Base-by-base conservation (phyloP, 371 early-diverging fungal species). In the Mucor irregularis region DNA sequence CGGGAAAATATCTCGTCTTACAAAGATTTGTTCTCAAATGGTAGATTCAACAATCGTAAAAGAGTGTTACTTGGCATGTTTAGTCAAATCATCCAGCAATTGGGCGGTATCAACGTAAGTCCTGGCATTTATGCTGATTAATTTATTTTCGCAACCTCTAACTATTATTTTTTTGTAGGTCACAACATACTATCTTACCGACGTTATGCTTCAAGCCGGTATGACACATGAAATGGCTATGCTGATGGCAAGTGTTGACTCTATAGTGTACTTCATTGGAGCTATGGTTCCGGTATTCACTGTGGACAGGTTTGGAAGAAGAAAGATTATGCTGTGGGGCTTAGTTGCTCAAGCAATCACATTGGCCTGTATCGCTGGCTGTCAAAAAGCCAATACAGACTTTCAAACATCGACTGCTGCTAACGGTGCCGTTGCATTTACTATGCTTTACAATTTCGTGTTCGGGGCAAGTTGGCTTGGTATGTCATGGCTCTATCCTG, bases 391-490 rank as follows among this genome's bases (percentile, higher is more conserved):
- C 13, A 56, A 53, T 24, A 50, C 44, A 6, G 56, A 60, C 21
- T 47, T 44, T n/a, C 55, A 52, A 33, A 64, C 38, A 38, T 39
- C 38, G 19, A 53, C 51, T 51, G 66, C 51, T 39, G 61, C 55
- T n/a, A 56, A 30, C 17, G 66, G 53, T 25, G 71, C 66, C 4
- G 67, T 68, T 6, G 71, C 69, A 13, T 62, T 73, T 24, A 42
- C 42, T 7, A 71, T 76, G 54, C 54, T 77, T 9, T 77, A 71
- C 44, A 77, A 79, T 58, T 66, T 85, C 49, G 54, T 61, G 49
- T 86, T 85, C 61, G 80, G 83, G 45, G 69, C 80, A 47, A 73
- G 83, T 47, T 86, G 83, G 84, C 77, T 85, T 7, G 84, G 87
- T 56, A 68, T 75, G 50, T 59, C 70, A 24, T 69, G 70, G 66